These are phyloP conservation scores for Yarrowia yakushimensis DNA, from an alignment of 805 yeast species.

Conservation along the genomic window DNA sequence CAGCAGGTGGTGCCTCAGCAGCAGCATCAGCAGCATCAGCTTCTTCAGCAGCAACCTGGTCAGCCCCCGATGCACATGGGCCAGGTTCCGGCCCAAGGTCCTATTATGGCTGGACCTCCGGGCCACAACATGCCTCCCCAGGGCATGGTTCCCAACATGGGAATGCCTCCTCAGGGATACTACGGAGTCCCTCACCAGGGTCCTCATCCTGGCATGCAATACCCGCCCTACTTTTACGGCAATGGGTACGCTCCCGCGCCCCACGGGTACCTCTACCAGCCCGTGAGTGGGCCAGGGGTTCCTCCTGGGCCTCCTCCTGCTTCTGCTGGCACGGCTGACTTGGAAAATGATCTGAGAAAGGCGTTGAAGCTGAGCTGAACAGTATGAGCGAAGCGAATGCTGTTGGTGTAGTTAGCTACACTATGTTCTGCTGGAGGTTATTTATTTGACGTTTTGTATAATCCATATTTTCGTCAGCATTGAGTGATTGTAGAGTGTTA, in stretches of 20 bases:
- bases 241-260: background rate
- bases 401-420: no score
- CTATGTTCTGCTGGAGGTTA: background rate
- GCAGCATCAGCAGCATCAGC: background rate
- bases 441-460: constrained; percentile 15
- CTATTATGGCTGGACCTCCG: constrained; percentile 16
- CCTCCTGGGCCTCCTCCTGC: background rate
- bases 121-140: constrained; percentile 5
- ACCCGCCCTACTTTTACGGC: constrained; percentile 13
- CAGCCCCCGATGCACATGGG: background rate
- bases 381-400: background rate
- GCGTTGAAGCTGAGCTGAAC: constrained; percentile 12
- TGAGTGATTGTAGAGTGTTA: no score
- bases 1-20: background rate
- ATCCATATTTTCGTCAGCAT: constrained; percentile 6
- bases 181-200: background rate
- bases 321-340: background rate
- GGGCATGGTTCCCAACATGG: background rate
- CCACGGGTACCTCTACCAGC: background rate
- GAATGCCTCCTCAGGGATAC: background rate
- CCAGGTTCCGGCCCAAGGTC: background rate
- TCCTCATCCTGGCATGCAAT: background rate
- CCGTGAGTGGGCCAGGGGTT: background rate
- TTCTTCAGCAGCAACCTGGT: background rate
- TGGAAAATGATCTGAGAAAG: constrained; percentile 22